Evolutionary conservation across 73 alveolate species (phyloP).

Genomic region (Stentor coeruleus): DNA sequence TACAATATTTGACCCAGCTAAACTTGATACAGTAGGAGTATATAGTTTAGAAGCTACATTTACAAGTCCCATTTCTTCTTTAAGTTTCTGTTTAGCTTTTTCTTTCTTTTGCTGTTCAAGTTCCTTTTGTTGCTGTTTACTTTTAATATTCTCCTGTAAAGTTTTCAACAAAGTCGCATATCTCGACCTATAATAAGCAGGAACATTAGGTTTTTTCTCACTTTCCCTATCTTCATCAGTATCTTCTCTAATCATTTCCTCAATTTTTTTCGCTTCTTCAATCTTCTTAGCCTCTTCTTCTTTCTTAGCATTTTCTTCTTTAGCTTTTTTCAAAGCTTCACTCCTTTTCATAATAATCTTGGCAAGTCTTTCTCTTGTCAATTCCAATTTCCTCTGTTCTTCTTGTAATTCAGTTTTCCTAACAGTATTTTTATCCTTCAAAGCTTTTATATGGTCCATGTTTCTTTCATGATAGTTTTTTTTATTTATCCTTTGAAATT

Average conservation of each 20-base stretch:
- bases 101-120: conserved; percentile 19
- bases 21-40: background rate
- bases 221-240: background rate
- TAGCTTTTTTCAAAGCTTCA: background rate
- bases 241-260: background rate
- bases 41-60: conserved; percentile 13
- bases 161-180: conserved; percentile 21
- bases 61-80: conserved; percentile 13
- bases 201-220: background rate
- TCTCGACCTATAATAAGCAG: conserved; percentile 22
- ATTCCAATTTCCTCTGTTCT: conserved; percentile 1
- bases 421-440: background rate
- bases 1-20: conserved; percentile 4
- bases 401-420: background rate
- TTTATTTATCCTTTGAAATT: background rate
- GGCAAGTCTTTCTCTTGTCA: conserved; percentile 14
- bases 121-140: conserved; percentile 24
- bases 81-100: background rate
- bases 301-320: conserved; percentile 20
- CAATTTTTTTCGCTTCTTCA: background rate
- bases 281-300: conserved; percentile 6
- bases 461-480: conserved; percentile 17
- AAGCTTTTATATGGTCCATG: conserved; percentile 3
- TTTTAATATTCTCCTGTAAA: conserved; percentile 22
- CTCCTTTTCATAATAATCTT: background rate